phyloP scores from a whole-genome alignment of 352 stramenopile species.

The Pythium volutum region DNA sequence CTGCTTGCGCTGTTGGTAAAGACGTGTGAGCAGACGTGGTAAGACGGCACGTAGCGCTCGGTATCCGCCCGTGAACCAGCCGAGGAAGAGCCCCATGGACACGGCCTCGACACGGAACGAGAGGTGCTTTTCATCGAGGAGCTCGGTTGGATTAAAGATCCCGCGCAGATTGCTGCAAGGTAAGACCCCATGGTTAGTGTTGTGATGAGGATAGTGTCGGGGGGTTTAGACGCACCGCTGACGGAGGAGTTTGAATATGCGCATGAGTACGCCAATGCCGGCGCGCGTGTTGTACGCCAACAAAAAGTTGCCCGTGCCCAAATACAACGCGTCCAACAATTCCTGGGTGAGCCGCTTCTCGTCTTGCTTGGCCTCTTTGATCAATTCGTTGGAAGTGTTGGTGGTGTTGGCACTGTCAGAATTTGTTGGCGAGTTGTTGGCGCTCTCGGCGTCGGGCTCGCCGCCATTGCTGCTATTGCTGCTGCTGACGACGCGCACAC shows the following conservation, averaged over 20 bases:
- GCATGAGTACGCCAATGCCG: conserved; percentile 68
- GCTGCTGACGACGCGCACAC: conserved; percentile 7
- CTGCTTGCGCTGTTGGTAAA: neutral
- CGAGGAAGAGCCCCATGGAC: conserved; percentile 82
- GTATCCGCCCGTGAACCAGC: conserved; percentile 83
- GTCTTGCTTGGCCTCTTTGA: conserved; percentile 1
- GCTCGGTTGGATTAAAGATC: conserved; percentile 46
- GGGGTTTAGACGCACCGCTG: conserved; percentile 33
- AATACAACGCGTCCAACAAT: conserved; percentile 64
- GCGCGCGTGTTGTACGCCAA: conserved; percentile 86
- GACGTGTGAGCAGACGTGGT: conserved; percentile 35
- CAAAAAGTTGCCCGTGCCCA: conserved; percentile 82
- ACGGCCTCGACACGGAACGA: conserved; percentile 82
- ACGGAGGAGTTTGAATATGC: conserved; percentile 64
- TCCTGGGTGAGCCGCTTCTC: conserved; percentile 36
- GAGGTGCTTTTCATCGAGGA: conserved; percentile 77
- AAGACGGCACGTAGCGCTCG: conserved; percentile 52
- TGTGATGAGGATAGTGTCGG: neutral
- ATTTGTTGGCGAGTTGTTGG: neutral
- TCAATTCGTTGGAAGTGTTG: neutral
- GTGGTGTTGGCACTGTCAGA: neutral
- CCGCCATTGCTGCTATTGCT: neutral
- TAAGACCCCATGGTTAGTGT: conserved; percentile 1
- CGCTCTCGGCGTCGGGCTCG: conserved; percentile 23
- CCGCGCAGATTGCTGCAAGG: conserved; percentile 42